These are phyloP conservation scores for Gliomastix tumulicola DNA, from an alignment of 2,329 filamentous ascomycete genomes.

Conservation along the genomic window DNA sequence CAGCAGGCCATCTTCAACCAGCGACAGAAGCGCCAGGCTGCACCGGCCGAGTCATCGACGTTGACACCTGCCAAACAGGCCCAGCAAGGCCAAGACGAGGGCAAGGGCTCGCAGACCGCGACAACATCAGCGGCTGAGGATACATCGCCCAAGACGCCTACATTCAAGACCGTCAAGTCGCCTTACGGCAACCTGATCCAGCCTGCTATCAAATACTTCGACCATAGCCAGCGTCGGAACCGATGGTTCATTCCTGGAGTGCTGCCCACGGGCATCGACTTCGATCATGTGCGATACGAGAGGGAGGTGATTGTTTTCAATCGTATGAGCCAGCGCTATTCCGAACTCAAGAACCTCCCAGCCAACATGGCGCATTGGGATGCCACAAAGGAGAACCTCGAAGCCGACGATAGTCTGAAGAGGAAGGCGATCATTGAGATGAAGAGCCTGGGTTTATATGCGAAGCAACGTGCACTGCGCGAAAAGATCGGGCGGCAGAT, in stretches of 20 bases:
- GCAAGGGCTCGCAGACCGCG: slow-evolving; percentile 26
- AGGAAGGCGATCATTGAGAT: slow-evolving; percentile 90
- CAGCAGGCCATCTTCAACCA: slow-evolving; percentile 79
- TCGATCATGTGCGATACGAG: slow-evolving; percentile 79
- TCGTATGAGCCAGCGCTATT: slow-evolving; percentile 76
- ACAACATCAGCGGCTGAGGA: slow-evolving; percentile 23
- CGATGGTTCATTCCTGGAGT: slow-evolving; percentile 79
- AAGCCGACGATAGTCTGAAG: slow-evolving; percentile 76
- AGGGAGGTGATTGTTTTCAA: slow-evolving; percentile 86
- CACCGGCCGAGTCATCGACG: slow-evolving; percentile 38
- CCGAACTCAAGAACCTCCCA: slow-evolving; percentile 75
- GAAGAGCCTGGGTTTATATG: slow-evolving; percentile 81
- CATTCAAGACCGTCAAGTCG: slow-evolving; percentile 68
- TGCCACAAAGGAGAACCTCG: slow-evolving; percentile 57
- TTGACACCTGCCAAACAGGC: slow-evolving; percentile 18
- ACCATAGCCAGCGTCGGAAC: slow-evolving; percentile 69
- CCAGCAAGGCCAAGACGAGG: slow-evolving; percentile 20
- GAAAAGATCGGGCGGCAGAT: slow-evolving; percentile 86
- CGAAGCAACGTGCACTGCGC: slow-evolving; percentile 79
- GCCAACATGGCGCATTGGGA: slow-evolving; percentile 88
- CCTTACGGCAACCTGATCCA: slow-evolving; percentile 56
- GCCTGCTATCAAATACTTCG: slow-evolving; percentile 65
- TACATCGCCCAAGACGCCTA: slow-evolving; percentile 30
- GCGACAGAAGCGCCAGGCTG: slow-evolving; percentile 56
- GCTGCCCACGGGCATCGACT: slow-evolving; percentile 82